Percentiles rank a stretch among this genome's conserved stretches.
Evolutionary conservation across 345 rosid genomes (phyloP).

Genomic region (Ricinus communis): DNA sequence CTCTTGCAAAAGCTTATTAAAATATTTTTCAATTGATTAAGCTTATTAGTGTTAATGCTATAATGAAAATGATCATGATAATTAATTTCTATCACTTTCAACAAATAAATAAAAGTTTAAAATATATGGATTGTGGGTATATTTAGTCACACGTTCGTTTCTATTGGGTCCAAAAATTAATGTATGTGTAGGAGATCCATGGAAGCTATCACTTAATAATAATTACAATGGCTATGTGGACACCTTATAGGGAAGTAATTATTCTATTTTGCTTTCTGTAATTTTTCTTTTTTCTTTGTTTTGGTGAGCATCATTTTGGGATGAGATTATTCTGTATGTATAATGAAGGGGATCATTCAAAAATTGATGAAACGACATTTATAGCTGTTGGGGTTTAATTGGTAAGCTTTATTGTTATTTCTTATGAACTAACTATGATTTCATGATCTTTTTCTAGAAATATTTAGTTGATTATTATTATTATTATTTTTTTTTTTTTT

Average conservation of each 20-base stretch:
- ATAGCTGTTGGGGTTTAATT: neutral
- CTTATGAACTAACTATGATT: too few species aligned
- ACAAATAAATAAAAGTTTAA: neutral
- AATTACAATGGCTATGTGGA: slow-evolving; percentile 30
- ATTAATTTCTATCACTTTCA: too few species aligned
- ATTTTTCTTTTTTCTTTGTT: slow-evolving; percentile 4
- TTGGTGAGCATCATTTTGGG: slow-evolving; percentile 13
- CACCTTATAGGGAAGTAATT: slow-evolving; percentile 18
- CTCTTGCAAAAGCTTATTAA: neutral
- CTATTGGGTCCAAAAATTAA: too few species aligned
- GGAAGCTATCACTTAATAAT: slow-evolving; percentile 24
- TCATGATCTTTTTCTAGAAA: too few species aligned
- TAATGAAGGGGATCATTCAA: neutral
- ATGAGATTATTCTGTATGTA: slow-evolving; percentile 10
- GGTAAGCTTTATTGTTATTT: neutral
- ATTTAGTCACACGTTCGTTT: slow-evolving; percentile 31
- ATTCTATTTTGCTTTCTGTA: slow-evolving; percentile 17
- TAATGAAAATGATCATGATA: too few species aligned
- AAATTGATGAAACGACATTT: neutral
- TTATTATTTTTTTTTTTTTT: too few species aligned
- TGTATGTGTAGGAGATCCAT: too few species aligned
- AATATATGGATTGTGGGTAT: neutral
- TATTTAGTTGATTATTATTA: too few species aligned
- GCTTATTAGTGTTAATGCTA: too few species aligned
- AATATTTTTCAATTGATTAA: too few species aligned